Percentiles rank a stretch among this genome's conserved stretches.
Conservation (phyloP, 2,329 filamentous ascomycete genomes). For the Microthyrium microscopicum region DNA sequence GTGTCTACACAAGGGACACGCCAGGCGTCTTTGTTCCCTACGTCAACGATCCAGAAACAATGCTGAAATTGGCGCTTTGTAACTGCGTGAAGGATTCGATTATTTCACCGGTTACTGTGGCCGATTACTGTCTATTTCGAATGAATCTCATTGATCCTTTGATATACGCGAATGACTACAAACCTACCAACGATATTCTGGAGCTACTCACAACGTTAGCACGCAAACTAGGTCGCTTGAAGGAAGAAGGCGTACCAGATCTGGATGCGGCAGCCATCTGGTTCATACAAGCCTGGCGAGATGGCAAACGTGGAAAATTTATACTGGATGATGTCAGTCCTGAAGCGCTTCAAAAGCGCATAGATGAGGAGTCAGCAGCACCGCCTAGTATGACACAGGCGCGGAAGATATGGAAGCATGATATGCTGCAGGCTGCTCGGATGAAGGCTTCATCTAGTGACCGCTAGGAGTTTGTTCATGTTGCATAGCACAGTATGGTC, state of each 20-base stretch:
- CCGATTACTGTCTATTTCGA: conserved; percentile 78
- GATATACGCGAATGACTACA: conserved; percentile 45
- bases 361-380: conserved; percentile 28
- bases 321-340: conserved; percentile 60
- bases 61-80: conserved; percentile 88
- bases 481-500: too few relatives aligned
- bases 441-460: too few relatives aligned
- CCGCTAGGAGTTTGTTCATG: too few relatives aligned
- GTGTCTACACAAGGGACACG: conserved; percentile 77
- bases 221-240: conserved; percentile 55
- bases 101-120: conserved; percentile 59
- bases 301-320: conserved; percentile 59
- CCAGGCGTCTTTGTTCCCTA: conserved; percentile 93
- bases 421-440: too few relatives aligned
- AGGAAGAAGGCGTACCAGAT: conserved; percentile 54
- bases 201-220: conserved; percentile 57
- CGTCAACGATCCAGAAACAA: conserved; percentile 65
- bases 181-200: conserved; percentile 71
- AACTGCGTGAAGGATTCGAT: conserved; percentile 83
- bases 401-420: conserved; percentile 47
- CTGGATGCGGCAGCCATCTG: conserved; percentile 59
- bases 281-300: conserved; percentile 68
- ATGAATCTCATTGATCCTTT: conserved; percentile 52
- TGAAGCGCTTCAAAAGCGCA: conserved; percentile 38
- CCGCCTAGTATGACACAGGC: conserved; percentile 51